Percentiles rank a stretch among this genome's conserved stretches.
Evolutionary conservation across 202 grass and related monocot genomes (phyloP).

Genomic region (Carex arenaria): DNA sequence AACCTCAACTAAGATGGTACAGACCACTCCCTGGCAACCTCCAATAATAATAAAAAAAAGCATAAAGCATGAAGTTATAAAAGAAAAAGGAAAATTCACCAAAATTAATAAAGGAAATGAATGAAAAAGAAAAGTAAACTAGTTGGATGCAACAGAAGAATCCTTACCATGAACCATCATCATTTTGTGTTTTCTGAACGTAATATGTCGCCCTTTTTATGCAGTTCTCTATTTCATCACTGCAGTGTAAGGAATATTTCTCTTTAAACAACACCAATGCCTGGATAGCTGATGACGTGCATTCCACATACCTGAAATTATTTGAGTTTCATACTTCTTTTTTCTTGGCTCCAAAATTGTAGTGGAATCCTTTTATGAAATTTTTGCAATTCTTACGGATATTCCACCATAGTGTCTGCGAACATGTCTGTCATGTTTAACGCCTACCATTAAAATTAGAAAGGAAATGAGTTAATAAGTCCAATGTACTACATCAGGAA

Average conservation of each 20-base stretch:
- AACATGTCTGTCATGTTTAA: conserved; percentile 81
- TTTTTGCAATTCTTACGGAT: conserved; percentile 48
- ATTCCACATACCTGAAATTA: conserved; percentile 60
- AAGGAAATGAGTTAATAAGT: not conserved
- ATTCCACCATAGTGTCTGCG: conserved; percentile 56
- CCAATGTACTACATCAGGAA: not conserved
- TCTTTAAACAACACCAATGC: conserved; percentile 47
- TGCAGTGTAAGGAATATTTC: conserved; percentile 48
- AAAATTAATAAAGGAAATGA: not conserved
- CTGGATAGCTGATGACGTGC: conserved; percentile 79
- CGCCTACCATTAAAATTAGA: conserved; percentile 27
- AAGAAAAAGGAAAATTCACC: not conserved
- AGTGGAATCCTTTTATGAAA: not conserved
- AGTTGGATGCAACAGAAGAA: not conserved
- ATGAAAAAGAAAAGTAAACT: not conserved
- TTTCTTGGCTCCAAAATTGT: not conserved
- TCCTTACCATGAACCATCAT: conserved; percentile 72
- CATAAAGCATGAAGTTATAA: not conserved
- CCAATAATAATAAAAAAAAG: not conserved
- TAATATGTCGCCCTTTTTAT: conserved; percentile 40
- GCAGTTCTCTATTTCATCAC: conserved; percentile 51
- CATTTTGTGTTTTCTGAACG: conserved; percentile 58
- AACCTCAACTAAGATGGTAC: not conserved
- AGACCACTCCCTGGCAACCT: not conserved
- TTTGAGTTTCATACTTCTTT: not conserved